Conservation (phyloP, 176 grass and related monocot genomes). For the Oryza coarctata region DNA sequence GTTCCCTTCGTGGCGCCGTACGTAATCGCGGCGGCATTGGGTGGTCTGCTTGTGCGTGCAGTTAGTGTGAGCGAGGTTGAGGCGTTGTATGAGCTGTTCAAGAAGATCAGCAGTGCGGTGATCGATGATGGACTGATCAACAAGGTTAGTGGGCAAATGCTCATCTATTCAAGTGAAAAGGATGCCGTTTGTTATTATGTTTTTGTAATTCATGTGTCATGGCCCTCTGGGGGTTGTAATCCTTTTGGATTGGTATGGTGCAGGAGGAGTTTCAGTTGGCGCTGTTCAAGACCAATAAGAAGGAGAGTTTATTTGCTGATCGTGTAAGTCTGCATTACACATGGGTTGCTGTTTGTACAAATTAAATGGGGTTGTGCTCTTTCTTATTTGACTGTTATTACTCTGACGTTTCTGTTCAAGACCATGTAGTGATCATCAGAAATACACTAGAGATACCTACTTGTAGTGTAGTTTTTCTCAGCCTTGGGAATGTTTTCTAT, state of each 20-base stretch:
- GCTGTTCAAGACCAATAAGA: slow-evolving; percentile 93
- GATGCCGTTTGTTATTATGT: not conserved
- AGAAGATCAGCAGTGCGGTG: slow-evolving; percentile 95
- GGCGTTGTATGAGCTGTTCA: slow-evolving; percentile 90
- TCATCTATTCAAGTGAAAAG: not conserved
- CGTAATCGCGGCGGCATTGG: not conserved
- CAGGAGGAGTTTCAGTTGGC: slow-evolving; percentile 98
- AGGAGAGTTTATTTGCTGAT: slow-evolving; percentile 94
- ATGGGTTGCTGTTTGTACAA: not conserved
- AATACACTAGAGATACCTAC: not conserved
- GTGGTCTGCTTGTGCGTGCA: slow-evolving; percentile 30
- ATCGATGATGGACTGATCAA: slow-evolving; percentile 94
- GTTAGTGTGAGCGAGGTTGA: slow-evolving; percentile 94
- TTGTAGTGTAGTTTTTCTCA: not conserved
- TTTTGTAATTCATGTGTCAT: not conserved
- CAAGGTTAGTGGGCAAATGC: slow-evolving; percentile 54
- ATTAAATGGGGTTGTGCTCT: not conserved
- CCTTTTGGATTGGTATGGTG: slow-evolving; percentile 14
- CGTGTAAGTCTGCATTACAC: slow-evolving; percentile 51
- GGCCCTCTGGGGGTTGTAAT: not conserved
- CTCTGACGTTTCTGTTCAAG: not conserved
- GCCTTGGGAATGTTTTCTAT: not conserved
- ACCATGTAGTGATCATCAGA: not conserved
- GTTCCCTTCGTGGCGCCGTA: not conserved
- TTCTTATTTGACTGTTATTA: not conserved